Percentiles rank a stretch among this genome's conserved stretches.
Conservation (phyloP, 2,329 filamentous ascomycete species). For the Xylogone sp. region DNA sequence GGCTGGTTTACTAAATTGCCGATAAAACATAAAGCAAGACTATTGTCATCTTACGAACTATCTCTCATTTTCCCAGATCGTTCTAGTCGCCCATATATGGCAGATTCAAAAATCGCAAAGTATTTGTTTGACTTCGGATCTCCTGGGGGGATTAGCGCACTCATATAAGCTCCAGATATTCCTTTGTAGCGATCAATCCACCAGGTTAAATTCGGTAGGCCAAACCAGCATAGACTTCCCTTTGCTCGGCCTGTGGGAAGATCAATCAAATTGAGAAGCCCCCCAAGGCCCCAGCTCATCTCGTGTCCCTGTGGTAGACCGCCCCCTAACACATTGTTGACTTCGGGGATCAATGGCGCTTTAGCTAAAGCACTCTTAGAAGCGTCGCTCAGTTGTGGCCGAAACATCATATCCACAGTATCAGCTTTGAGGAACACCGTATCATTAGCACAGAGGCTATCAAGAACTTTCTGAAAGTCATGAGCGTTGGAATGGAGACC, state of each 20-base stretch:
- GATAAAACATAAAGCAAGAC: too few species aligned
- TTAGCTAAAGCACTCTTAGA: conserved; percentile 20
- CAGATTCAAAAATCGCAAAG: conserved; percentile 34
- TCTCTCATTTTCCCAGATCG: too few species aligned
- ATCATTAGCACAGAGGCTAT: conserved; percentile 45
- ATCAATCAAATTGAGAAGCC: conserved; percentile 36
- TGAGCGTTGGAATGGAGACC: conserved; percentile 29
- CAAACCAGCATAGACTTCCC: conserved; percentile 40
- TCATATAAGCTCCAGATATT: conserved; percentile 37
- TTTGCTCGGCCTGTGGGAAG: conserved; percentile 32
- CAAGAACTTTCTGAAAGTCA: conserved; percentile 39
- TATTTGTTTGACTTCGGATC: conserved; percentile 32
- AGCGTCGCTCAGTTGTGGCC: conserved; percentile 36
- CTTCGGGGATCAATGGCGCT: conserved; percentile 5
- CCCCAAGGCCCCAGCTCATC: conserved; percentile 36
- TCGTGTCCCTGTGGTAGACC: conserved; percentile 30
- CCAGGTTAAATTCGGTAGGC: conserved; percentile 44
- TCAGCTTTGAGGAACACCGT: conserved; percentile 39
- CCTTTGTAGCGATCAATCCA: conserved; percentile 36
- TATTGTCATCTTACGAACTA: too few species aligned
- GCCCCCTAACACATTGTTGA: conserved; percentile 18
- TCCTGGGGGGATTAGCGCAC: conserved; percentile 38
- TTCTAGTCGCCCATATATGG: conserved; percentile 31
- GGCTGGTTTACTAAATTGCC: too few species aligned
- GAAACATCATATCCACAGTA: conserved; percentile 43